Evolutionary conservation across 805 yeast genomes (phyloP).

Genomic region (Hanseniaspora nectarophila): DNA sequence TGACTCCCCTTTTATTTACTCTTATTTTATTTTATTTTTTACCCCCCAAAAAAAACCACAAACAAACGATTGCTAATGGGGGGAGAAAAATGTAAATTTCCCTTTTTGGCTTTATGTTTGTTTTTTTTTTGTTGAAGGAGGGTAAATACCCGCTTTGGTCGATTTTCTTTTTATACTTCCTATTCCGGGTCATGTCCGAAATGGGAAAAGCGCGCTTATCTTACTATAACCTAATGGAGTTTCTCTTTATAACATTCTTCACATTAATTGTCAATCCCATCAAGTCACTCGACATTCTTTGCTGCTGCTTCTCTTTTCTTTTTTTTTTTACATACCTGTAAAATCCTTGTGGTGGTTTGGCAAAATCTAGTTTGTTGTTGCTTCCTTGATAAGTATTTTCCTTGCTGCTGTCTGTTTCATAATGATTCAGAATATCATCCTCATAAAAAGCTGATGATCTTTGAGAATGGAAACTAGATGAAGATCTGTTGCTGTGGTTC

Average conservation of each 20-base stretch:
- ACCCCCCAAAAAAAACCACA: too few relatives aligned
- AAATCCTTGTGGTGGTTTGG: conserved; percentile 8
- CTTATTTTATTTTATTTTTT: too few relatives aligned
- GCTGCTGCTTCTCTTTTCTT: not conserved
- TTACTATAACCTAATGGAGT: too few relatives aligned
- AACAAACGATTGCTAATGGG: too few relatives aligned
- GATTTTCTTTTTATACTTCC: too few relatives aligned
- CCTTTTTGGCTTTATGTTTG: too few relatives aligned
- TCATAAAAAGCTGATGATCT: conserved; percentile 12
- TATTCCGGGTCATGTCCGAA: too few relatives aligned
- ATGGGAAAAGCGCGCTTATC: not conserved
- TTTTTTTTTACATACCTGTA: conserved; percentile 11
- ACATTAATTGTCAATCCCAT: not conserved
- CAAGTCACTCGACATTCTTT: not conserved
- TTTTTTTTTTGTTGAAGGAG: not conserved
- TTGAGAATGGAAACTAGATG: conserved; percentile 12
- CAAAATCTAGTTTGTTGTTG: conserved; percentile 1
- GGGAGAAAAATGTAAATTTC: too few relatives aligned
- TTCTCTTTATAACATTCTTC: too few relatives aligned
- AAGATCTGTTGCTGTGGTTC: conserved; percentile 16
- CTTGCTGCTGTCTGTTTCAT: conserved; percentile 1
- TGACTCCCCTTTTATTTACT: too few relatives aligned
- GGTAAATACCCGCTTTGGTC: too few relatives aligned
- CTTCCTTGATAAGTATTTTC: not conserved
- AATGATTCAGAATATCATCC: conserved; percentile 13